These are phyloP conservation scores for Botrytis fragariae DNA, from an alignment of 2,329 filamentous ascomycete genomes.

Conservation along the genomic window DNA sequence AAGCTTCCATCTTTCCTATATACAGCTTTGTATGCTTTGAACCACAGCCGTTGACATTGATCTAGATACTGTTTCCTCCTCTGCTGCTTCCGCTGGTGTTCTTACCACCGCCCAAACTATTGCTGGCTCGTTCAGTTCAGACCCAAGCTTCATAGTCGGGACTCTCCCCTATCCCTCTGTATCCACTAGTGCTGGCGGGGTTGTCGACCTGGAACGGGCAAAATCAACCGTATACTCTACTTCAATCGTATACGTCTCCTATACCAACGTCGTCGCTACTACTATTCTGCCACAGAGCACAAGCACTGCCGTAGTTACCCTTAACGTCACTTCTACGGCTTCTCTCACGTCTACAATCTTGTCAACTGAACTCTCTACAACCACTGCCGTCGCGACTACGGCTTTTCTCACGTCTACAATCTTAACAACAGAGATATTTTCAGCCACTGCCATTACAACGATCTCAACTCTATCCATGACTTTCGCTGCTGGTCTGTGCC, in stretches of 20 bases:
- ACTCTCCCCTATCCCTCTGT: not conserved
- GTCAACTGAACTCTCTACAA: not conserved
- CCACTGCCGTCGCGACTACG: not conserved
- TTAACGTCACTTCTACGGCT: not conserved
- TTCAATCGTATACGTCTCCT: not conserved
- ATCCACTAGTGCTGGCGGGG: not conserved
- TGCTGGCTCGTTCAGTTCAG: not conserved
- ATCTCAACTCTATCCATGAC: not conserved
- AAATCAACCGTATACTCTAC: conserved; percentile 1
- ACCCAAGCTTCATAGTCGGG: not conserved
- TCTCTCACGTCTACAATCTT: not conserved
- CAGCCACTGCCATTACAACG: not conserved
- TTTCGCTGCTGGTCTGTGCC: not conserved
- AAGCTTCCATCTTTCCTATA: not conserved
- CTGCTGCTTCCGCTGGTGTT: not conserved
- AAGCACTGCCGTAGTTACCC: not conserved
- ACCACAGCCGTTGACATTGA: not conserved
- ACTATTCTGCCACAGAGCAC: not conserved
- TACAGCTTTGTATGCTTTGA: not conserved
- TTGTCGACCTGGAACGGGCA: not conserved
- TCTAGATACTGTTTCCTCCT: not conserved
- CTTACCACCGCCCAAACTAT: not conserved
- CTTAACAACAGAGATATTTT: not conserved
- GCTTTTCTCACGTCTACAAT: not conserved
- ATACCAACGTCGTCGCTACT: not conserved